Conservation (phyloP, 163 green algal species). For the Scenedesmus sp. region DNA sequence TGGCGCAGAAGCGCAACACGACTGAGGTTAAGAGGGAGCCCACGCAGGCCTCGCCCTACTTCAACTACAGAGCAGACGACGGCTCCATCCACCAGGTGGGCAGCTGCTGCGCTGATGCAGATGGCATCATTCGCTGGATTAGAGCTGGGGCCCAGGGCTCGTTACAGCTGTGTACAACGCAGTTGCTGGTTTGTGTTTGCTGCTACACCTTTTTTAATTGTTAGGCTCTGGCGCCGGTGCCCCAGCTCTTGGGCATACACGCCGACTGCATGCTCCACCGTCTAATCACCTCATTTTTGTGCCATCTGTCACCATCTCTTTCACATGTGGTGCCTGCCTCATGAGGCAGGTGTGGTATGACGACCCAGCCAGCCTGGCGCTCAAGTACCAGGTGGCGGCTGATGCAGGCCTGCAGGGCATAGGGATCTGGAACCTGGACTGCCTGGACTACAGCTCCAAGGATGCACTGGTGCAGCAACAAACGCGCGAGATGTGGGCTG, state of each 20-base stretch:
- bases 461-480: conserved; percentile 25
- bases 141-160: not conserved
- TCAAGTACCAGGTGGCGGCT: conserved; percentile 53
- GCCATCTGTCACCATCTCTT: not conserved
- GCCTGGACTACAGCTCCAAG: conserved; percentile 52
- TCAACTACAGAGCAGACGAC: conserved; percentile 52
- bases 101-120: not conserved
- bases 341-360: conserved; percentile 67
- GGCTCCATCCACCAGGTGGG: conserved; percentile 56
- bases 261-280: too few species aligned
- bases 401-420: conserved; percentile 51
- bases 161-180: not conserved
- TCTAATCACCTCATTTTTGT: not conserved
- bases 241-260: too few species aligned
- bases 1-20: conserved; percentile 22
- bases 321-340: not conserved
- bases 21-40: conserved; percentile 26
- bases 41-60: conserved; percentile 46
- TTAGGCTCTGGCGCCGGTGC: too few species aligned
- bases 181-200: too few species aligned
- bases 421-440: conserved; percentile 67
- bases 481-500: conserved; percentile 57
- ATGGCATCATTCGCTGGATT: not conserved
- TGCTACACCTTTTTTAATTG: too few species aligned
- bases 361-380: conserved; percentile 49